These are phyloP conservation scores for Phaffia tasmanica DNA, from an alignment of 768 basidiomycete genomes.

Conservation along the genomic window DNA sequence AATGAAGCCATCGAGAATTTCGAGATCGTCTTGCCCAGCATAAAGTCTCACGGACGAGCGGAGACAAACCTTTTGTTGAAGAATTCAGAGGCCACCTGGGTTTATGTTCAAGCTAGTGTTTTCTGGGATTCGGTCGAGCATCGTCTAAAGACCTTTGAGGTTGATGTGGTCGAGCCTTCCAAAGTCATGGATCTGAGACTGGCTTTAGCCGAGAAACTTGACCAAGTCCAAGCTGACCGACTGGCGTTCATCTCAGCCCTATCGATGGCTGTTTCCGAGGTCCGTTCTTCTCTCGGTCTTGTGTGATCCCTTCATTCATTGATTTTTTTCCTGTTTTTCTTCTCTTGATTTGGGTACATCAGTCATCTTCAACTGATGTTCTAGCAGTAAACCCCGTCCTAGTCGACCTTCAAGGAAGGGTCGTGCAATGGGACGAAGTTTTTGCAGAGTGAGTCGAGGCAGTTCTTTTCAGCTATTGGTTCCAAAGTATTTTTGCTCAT, in stretches of 20 bases:
- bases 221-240: slow-evolving; percentile 54
- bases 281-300: neutral
- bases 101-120: slow-evolving; percentile 56
- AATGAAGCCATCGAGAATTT: slow-evolving; percentile 69
- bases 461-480: neutral
- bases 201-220: slow-evolving; percentile 45
- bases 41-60: slow-evolving; percentile 69
- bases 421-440: slow-evolving; percentile 74
- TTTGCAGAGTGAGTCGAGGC: neutral
- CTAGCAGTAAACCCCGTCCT: slow-evolving; percentile 76
- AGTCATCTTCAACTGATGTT: slow-evolving; percentile 70
- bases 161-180: slow-evolving; percentile 34
- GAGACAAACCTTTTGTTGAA: slow-evolving; percentile 81
- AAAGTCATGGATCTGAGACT: slow-evolving; percentile 32
- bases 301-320: neutral
- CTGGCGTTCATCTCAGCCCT: slow-evolving; percentile 55
- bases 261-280: slow-evolving; percentile 68
- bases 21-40: slow-evolving; percentile 80
- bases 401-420: slow-evolving; percentile 77
- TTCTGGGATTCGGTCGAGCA: slow-evolving; percentile 43
- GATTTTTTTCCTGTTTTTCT: neutral
- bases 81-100: slow-evolving; percentile 73
- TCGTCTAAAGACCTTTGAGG: slow-evolving; percentile 36
- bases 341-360: neutral
- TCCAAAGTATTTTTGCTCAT: neutral